Evolutionary conservation across 140 eudicot genomes (phyloP).

Genomic region (Erigeron philadelphicus): DNA sequence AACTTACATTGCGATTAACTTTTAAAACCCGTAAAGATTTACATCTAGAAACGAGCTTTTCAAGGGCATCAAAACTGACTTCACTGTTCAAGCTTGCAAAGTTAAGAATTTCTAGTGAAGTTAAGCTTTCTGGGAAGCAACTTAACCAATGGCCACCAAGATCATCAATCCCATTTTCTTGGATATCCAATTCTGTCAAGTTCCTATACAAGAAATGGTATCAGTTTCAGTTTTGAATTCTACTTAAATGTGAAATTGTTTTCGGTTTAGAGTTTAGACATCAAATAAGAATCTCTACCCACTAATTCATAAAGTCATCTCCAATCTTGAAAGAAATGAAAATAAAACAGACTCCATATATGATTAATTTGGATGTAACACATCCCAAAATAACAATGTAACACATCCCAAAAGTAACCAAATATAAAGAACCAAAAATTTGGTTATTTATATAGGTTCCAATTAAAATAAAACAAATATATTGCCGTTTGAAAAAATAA

Average conservation of each 20-base stretch:
- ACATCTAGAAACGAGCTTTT: slow-evolving; percentile 63
- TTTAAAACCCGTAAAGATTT: slow-evolving; percentile 50
- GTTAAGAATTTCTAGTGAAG: slow-evolving; percentile 57
- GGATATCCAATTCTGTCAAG: slow-evolving; percentile 71
- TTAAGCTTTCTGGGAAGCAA: slow-evolving; percentile 64
- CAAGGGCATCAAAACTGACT: slow-evolving; percentile 69
- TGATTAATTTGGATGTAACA: too few relatives aligned
- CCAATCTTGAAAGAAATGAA: too few relatives aligned
- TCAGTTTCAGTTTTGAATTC: background rate
- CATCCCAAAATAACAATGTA: too few relatives aligned
- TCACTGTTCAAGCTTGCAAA: slow-evolving; percentile 60
- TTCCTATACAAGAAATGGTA: slow-evolving; percentile 39
- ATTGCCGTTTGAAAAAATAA: too few relatives aligned
- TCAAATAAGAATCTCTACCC: background rate
- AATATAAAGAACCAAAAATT: too few relatives aligned
- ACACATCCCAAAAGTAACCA: too few relatives aligned
- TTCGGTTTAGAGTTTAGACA: background rate
- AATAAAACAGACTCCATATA: too few relatives aligned
- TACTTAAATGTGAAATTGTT: background rate
- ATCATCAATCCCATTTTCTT: slow-evolving; percentile 66
- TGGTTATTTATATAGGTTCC: too few relatives aligned
- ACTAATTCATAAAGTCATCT: background rate
- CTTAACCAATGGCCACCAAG: slow-evolving; percentile 26
- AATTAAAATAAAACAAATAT: too few relatives aligned
- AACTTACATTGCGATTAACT: slow-evolving; percentile 47